Evolutionary conservation across 306 rosid genomes (phyloP).

Genomic region (Luffa aegyptiaca): DNA sequence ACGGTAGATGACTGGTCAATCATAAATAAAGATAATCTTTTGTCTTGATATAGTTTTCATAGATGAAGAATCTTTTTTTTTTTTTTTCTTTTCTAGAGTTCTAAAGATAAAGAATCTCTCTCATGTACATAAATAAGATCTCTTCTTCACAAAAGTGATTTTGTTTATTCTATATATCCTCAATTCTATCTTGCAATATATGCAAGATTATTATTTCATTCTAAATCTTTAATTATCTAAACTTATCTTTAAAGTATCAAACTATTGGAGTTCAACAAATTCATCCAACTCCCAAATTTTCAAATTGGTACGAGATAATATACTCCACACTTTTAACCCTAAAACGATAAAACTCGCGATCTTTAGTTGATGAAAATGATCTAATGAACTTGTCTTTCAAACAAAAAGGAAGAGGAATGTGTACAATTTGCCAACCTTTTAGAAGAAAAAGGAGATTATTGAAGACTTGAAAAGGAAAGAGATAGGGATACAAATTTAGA

Average conservation of each 20-base stretch:
- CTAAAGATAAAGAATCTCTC: too few relatives aligned
- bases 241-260: neutral
- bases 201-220: neutral
- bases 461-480: slow-evolving; percentile 1
- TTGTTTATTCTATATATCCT: too few relatives aligned
- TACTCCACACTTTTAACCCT: neutral
- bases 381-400: neutral
- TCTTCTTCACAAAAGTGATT: too few relatives aligned
- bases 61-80: too few relatives aligned
- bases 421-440: neutral
- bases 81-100: too few relatives aligned
- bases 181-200: too few relatives aligned
- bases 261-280: neutral
- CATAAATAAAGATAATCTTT: too few relatives aligned
- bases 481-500: neutral
- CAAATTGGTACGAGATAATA: too few relatives aligned
- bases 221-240: neutral
- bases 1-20: too few relatives aligned
- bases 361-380: neutral
- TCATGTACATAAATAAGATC: too few relatives aligned
- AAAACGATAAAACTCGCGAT: too few relatives aligned
- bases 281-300: neutral
- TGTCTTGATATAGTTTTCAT: too few relatives aligned
- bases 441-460: neutral
- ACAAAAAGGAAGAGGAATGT: neutral